A percentile compares a stretch with the other conserved stretches of the same genome.
phyloP scores from a whole-genome alignment of 2,329 filamentous ascomycete species.

The Sporothrix pseudoabietina region DNA sequence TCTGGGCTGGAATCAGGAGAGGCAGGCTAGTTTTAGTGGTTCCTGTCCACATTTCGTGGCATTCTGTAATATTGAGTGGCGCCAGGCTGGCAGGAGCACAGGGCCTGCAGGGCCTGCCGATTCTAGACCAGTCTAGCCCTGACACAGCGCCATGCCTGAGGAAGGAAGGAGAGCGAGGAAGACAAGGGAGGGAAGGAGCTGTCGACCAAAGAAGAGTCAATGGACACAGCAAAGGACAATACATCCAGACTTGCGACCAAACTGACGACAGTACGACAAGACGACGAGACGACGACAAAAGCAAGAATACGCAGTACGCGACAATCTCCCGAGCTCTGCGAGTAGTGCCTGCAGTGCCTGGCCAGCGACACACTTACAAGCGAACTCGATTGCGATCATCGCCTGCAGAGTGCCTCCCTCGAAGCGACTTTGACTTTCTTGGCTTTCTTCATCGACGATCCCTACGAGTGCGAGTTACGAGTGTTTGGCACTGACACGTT shows the following conservation, averaged over 20 bases:
- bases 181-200: background rate
- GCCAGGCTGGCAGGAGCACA: background rate
- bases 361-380: background rate
- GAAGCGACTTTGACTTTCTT: background rate
- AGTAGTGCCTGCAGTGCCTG: background rate
- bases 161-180: background rate
- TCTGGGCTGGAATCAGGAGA: constrained; percentile 14
- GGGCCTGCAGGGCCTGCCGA: background rate
- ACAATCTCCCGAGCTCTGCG: background rate
- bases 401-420: background rate
- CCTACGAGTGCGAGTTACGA: background rate
- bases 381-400: background rate
- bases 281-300: background rate
- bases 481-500: background rate
- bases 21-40: constrained; percentile 22
- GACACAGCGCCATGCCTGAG: background rate
- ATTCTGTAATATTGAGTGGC: background rate
- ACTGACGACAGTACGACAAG: background rate
- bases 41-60: background rate
- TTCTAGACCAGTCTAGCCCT: constrained; percentile 1
- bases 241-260: background rate
- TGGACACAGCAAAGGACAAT: background rate
- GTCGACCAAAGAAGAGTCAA: background rate
- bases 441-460: constrained; percentile 1
- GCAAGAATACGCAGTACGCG: background rate